These are phyloP conservation scores for Diophrys appendiculata DNA, from an alignment of 73 alveolate species.

Conservation along the genomic window DNA sequence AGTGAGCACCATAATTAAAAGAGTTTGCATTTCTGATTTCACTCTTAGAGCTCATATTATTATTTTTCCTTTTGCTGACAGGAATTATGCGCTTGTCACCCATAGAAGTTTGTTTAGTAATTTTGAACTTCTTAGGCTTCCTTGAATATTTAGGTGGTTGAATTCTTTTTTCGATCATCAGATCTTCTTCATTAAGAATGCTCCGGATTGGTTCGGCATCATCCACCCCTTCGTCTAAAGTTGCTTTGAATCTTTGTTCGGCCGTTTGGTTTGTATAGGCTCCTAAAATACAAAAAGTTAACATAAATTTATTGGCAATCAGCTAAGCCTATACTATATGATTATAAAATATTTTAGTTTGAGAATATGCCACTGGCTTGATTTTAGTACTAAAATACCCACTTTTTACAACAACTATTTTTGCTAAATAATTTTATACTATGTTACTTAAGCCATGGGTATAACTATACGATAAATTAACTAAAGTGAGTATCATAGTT, in stretches of 20 bases:
- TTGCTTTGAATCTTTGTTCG: slow-evolving; percentile 13
- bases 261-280: neutral
- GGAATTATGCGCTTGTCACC: neutral
- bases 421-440: too few species aligned
- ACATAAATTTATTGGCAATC: too few species aligned
- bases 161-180: neutral
- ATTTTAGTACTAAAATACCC: too few species aligned
- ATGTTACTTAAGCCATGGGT: too few species aligned
- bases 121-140: slow-evolving; percentile 6
- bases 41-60: slow-evolving; percentile 7
- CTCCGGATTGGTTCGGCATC: slow-evolving; percentile 27
- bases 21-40: slow-evolving; percentile 11
- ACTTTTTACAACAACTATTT: too few species aligned
- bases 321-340: too few species aligned
- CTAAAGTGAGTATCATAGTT: too few species aligned
- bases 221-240: slow-evolving; percentile 25
- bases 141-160: neutral
- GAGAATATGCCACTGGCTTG: too few species aligned
- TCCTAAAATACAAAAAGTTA: neutral
- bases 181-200: slow-evolving; percentile 27
- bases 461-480: too few species aligned
- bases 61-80: neutral
- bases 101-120: slow-evolving; percentile 10
- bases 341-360: too few species aligned
- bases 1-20: slow-evolving; percentile 1